phyloP scores from a whole-genome alignment of 768 basidiomycete genomes.

The Kwoniella botswanensis region DNA sequence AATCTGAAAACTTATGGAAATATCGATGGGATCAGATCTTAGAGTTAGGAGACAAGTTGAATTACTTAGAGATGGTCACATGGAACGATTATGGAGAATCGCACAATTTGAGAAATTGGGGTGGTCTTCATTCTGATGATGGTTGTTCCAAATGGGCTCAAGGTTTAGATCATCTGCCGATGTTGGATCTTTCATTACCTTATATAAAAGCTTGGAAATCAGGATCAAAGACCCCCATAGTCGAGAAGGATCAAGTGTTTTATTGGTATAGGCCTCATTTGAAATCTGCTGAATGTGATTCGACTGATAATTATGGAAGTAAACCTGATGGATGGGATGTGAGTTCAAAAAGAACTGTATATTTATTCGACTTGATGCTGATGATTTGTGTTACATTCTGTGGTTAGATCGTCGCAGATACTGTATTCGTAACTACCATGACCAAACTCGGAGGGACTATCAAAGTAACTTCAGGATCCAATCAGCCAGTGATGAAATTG shows the following conservation, averaged over 20 bases:
- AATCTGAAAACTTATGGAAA: constrained; percentile 54
- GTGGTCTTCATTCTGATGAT: constrained; percentile 53
- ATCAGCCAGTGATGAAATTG: constrained; percentile 32
- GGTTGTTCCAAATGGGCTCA: constrained; percentile 53
- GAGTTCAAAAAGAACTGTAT: constrained; percentile 3
- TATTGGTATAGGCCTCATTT: constrained; percentile 57
- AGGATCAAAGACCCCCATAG: constrained; percentile 37
- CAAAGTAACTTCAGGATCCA: constrained; percentile 51
- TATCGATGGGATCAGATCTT: constrained; percentile 56
- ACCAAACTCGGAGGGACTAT: constrained; percentile 47
- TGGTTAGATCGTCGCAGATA: constrained; percentile 41
- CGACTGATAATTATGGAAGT: constrained; percentile 51
- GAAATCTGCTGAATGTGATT: constrained; percentile 52
- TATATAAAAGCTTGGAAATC: constrained; percentile 58
- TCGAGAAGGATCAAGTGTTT: constrained; percentile 51
- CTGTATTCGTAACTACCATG: constrained; percentile 55
- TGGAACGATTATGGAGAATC: constrained; percentile 57
- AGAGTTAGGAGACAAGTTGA: constrained; percentile 36
- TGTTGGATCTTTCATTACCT: constrained; percentile 54
- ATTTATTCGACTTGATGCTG: not conserved
- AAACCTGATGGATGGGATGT: constrained; percentile 55
- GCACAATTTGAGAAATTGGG: constrained; percentile 55
- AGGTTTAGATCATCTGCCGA: constrained; percentile 53
- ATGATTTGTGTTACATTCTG: not conserved
- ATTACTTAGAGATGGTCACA: constrained; percentile 52